These are phyloP conservation scores for Austroboletus rostrupii DNA, from an alignment of 1,284 basidiomycete genomes.

Conservation along the genomic window DNA sequence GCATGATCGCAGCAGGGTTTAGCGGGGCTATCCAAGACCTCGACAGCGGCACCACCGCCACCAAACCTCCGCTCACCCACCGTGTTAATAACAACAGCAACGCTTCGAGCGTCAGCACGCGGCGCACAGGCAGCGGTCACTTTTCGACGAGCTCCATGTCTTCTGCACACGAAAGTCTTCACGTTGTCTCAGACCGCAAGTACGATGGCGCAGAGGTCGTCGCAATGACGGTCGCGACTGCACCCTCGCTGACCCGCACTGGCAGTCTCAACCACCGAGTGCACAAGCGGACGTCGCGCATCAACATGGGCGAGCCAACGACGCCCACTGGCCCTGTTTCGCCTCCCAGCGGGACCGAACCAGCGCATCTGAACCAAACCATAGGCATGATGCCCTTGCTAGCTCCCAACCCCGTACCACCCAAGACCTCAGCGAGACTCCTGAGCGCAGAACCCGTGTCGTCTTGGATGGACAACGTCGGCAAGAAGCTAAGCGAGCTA, in stretches of 20 bases:
- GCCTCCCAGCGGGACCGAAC: background rate
- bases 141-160: slow-evolving; percentile 16
- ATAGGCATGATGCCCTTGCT: slow-evolving; percentile 7
- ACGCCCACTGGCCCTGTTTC: background rate
- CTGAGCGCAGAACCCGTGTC: slow-evolving; percentile 14
- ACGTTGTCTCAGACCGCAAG: background rate
- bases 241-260: slow-evolving; percentile 13
- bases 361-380: slow-evolving; percentile 1
- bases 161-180: slow-evolving; percentile 12
- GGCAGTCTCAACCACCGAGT: slow-evolving; percentile 15
- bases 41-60: slow-evolving; percentile 3
- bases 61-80: slow-evolving; percentile 4
- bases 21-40: slow-evolving; percentile 17
- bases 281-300: slow-evolving; percentile 16
- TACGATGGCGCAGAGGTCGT: background rate
- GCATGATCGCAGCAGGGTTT: slow-evolving; percentile 45
- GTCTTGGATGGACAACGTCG: slow-evolving; percentile 51
- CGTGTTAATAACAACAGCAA: background rate
- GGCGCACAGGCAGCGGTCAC: slow-evolving; percentile 2
- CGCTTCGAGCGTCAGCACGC: slow-evolving; percentile 11
- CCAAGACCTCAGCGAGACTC: slow-evolving; percentile 7
- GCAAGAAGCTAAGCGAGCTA: slow-evolving; percentile 59
- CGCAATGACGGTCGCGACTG: background rate
- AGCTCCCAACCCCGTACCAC: slow-evolving; percentile 6
- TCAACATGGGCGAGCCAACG: background rate